Evolutionary conservation across 2,329 filamentous ascomycete species (phyloP), one percentile per base, ranked within the genome.

Genomic region (Botrytis cinerea): DNA sequence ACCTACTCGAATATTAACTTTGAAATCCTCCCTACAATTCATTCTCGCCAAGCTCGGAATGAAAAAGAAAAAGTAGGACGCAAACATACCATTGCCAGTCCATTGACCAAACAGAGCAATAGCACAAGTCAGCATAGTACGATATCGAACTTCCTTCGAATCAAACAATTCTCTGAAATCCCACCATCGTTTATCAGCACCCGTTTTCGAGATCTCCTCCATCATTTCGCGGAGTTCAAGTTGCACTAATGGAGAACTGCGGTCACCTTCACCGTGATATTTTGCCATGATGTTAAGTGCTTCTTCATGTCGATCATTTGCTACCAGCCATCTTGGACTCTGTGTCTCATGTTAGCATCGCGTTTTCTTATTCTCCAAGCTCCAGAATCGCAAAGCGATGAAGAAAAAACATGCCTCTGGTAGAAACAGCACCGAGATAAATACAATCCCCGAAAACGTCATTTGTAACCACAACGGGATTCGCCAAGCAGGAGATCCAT

Each of bases 301-400:
- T 74, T 90, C 84, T 20, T 90, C 87, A 20, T 86, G 83, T 25
- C 86, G 85, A 74, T 88, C 86, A 70, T 88, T 84, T 60, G 85
- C 85, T 74, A 87, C 86, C 28, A 89, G 81, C 87, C 87, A 90
- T 67, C 88, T 82, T 8, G 88, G 88, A n/a, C 71, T 72, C 71
- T 72, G 32, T 1, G 12, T 2, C 12, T 60, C 40, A 10, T 10
- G 1, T 72, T 28, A 68, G 28, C 1, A 28, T 20, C 8, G 0
- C 0, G 10, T 0, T 8, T 2, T 9, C 4, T 2, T 0, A 16
- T 43, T 20, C 2, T 16, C 16, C 5, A 4, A 22, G 43, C 5
- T 0, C 28, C 10, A 0, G 4, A 28, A 28, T 2, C 1, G 16
- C 25, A 40, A 43, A 16, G 2, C 32, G 9, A 2, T 6, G 25